A percentile compares a stretch with the other conserved stretches of the same genome.
Evolutionary conservation across 352 stramenopile species (phyloP).

Genomic region (Phytophthora ohioensis): DNA sequence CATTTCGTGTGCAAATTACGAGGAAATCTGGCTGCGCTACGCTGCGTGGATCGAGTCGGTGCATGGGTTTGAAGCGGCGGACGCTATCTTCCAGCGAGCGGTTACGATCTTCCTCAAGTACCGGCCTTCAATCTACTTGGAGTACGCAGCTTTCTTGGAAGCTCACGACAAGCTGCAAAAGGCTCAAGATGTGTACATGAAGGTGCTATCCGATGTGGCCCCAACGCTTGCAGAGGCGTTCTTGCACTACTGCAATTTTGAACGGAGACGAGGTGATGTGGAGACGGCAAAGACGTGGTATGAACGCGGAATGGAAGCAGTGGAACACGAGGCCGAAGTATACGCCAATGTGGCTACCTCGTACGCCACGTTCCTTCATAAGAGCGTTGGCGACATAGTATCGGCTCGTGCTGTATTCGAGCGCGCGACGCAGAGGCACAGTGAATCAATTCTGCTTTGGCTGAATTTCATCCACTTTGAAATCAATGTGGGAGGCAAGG

Average conservation of each 20-base stretch:
- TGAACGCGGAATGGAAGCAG: slow-evolving; percentile 56
- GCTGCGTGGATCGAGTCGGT: slow-evolving; percentile 66
- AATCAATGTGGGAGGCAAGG: slow-evolving; percentile 35
- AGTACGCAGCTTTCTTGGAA: slow-evolving; percentile 80
- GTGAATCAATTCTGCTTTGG: slow-evolving; percentile 65
- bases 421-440: slow-evolving; percentile 51
- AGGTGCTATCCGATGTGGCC: slow-evolving; percentile 63
- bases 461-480: slow-evolving; percentile 80
- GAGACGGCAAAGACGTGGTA: slow-evolving; percentile 63
- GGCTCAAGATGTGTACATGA: slow-evolving; percentile 62
- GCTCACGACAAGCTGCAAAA: slow-evolving; percentile 58
- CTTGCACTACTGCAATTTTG: slow-evolving; percentile 76
- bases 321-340: slow-evolving; percentile 51
- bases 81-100: slow-evolving; percentile 70
- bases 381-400: slow-evolving; percentile 47
- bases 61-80: slow-evolving; percentile 66
- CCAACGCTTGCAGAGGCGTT: slow-evolving; percentile 73
- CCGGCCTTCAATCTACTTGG: slow-evolving; percentile 74
- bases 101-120: slow-evolving; percentile 80
- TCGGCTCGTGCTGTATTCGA: slow-evolving; percentile 57
- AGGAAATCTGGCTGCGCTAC: slow-evolving; percentile 83
- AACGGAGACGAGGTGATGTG: slow-evolving; percentile 62
- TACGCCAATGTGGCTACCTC: slow-evolving; percentile 60
- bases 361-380: slow-evolving; percentile 71
- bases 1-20: slow-evolving; percentile 87